phyloP scores from a whole-genome alignment of 2,329 filamentous ascomycete species.

The Hypoxylon rubiginosum region DNA sequence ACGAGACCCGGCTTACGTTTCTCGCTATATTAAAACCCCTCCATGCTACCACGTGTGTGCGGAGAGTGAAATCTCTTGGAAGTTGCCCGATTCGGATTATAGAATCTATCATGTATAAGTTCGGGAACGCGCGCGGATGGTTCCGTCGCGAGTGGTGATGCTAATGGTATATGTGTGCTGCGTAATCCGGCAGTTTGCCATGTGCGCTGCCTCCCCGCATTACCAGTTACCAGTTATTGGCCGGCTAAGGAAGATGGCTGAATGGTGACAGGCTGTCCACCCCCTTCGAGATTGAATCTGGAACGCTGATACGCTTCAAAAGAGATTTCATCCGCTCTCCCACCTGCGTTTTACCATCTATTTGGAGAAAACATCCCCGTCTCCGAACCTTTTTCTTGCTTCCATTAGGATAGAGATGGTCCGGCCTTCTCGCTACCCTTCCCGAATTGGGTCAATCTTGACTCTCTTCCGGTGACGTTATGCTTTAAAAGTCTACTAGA shows the following conservation, averaged over 20 bases:
- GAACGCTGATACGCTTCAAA: constrained; percentile 10
- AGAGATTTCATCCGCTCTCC: constrained; percentile 17
- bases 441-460: constrained; percentile 14
- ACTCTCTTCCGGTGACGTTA: constrained; percentile 24
- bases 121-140: constrained; percentile 19
- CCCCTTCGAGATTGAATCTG: constrained; percentile 21
- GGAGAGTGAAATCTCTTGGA: constrained; percentile 25
- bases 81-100: constrained; percentile 21
- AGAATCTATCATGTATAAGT: constrained; percentile 4
- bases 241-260: constrained; percentile 35
- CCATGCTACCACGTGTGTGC: constrained; percentile 33
- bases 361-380: constrained; percentile 22
- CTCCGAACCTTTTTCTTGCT: constrained; percentile 19
- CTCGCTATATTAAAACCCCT: constrained; percentile 2
- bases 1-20: not conserved
- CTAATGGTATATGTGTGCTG: not conserved
- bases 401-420: constrained; percentile 36
- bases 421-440: constrained; percentile 21
- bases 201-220: constrained; percentile 32
- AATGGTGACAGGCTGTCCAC: constrained; percentile 20
- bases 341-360: constrained; percentile 26
- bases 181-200: constrained; percentile 36
- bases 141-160: constrained; percentile 25
- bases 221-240: constrained; percentile 17
- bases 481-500: constrained; percentile 1